Conservation (phyloP, 768 basidiomycete genomes). For the Lactarius vividus region DNA sequence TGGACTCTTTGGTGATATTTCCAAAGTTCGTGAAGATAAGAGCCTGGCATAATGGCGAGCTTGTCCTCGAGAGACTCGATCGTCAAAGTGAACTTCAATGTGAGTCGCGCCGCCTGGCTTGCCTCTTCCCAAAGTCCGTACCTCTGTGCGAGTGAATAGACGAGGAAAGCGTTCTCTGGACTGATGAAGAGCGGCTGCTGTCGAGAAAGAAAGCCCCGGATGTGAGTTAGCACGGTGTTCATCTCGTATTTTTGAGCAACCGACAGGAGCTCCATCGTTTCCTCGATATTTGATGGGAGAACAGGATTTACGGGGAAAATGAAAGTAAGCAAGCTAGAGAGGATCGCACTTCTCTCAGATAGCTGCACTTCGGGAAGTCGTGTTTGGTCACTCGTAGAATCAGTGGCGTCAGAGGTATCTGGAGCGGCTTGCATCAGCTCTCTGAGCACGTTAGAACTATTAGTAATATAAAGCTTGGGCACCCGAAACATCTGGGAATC, state of each 20-base stretch:
- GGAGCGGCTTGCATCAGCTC: not conserved
- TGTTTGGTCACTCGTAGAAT: too few species aligned
- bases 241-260: not conserved
- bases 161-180: conserved; percentile 2
- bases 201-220: not conserved
- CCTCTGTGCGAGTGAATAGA: conserved; percentile 1
- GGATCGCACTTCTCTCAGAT: too few species aligned
- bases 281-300: too few species aligned
- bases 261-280: too few species aligned
- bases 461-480: too few species aligned
- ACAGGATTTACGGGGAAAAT: too few species aligned
- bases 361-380: too few species aligned
- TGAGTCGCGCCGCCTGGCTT: not conserved
- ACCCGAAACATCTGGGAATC: too few species aligned
- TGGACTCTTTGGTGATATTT: conserved; percentile 3
- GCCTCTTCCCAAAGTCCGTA: conserved; percentile 6
- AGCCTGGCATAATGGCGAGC: not conserved
- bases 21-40: conserved; percentile 11
- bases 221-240: not conserved
- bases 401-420: too few species aligned
- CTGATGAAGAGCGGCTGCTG: not conserved
- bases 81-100: not conserved
- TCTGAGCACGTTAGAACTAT: too few species aligned
- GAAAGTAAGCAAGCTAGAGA: too few species aligned
- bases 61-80: conserved; percentile 1